Evolutionary conservation across 345 rosid genomes (phyloP).

Genomic region (Lepidium africanum): DNA sequence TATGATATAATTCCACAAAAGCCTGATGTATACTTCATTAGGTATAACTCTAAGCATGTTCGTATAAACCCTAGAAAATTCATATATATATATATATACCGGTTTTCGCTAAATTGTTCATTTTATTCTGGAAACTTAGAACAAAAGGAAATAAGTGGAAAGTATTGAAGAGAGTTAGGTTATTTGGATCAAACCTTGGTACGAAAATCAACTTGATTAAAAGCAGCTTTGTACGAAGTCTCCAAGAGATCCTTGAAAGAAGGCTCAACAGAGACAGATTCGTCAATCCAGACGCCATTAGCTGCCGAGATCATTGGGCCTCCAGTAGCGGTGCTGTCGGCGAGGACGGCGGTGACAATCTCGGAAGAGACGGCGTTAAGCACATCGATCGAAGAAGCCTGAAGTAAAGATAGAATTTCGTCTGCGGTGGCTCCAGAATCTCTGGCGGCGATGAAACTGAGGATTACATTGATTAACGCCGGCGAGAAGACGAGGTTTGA

Average conservation of each 20-base stretch:
- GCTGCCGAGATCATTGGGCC: constrained; percentile 53
- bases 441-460: constrained; percentile 56
- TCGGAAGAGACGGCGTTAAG: constrained; percentile 51
- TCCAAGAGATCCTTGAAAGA: constrained; percentile 50
- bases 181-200: constrained; percentile 37
- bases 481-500: constrained; percentile 62
- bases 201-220: constrained; percentile 56
- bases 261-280: constrained; percentile 39
- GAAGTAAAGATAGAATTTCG: constrained; percentile 60
- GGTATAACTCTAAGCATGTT: too few species aligned
- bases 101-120: neutral
- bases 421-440: constrained; percentile 36
- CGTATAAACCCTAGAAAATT: too few species aligned
- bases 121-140: neutral
- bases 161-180: neutral
- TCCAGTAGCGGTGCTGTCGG: constrained; percentile 51
- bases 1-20: too few species aligned
- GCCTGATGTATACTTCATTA: too few species aligned
- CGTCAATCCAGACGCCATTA: constrained; percentile 59
- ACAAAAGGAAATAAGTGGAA: neutral
- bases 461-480: constrained; percentile 49
- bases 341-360: constrained; percentile 43
- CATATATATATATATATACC: too few species aligned
- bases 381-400: constrained; percentile 44
- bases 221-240: constrained; percentile 47